phyloP scores from a whole-genome alignment of 805 yeast species.

The Yarrowia divulgata region DNA sequence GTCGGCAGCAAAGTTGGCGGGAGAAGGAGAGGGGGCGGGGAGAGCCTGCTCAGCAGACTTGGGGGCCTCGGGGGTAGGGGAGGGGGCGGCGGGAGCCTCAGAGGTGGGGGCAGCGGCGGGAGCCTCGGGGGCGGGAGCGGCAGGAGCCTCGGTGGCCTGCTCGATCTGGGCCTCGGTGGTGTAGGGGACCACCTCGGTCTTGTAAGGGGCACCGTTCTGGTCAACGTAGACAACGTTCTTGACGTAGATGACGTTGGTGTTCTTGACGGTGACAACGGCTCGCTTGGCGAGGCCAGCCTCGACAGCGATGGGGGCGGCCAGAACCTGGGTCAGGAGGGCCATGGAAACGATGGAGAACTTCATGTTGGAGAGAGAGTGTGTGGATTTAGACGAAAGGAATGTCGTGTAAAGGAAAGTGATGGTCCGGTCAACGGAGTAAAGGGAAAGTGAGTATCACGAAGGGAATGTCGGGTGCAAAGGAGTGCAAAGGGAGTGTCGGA shows the following conservation, averaged over 20 bases:
- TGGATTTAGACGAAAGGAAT: conserved; percentile 3
- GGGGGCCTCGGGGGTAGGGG: conserved; percentile 39
- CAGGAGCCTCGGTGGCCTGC: conserved; percentile 28
- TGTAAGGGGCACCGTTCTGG: conserved; percentile 44
- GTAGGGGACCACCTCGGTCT: conserved; percentile 43
- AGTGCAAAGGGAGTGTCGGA: conserved; percentile 27
- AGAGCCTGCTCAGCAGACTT: conserved; percentile 41
- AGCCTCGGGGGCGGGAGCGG: conserved; percentile 39
- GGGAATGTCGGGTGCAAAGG: conserved; percentile 31
- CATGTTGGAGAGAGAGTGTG: conserved; percentile 24
- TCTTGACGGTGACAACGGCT: conserved; percentile 39
- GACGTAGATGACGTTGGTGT: conserved; percentile 44
- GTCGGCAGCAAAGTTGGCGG: conserved; percentile 24
- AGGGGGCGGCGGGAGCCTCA: conserved; percentile 36
- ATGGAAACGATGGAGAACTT: conserved; percentile 37
- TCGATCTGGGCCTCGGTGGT: conserved; percentile 42
- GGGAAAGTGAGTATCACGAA: conserved; percentile 5
- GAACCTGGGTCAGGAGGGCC: conserved; percentile 26
- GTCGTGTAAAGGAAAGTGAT: conserved; percentile 31
- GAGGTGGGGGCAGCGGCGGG: conserved; percentile 41
- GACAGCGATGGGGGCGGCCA: conserved; percentile 38
- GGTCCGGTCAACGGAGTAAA: conserved; percentile 37
- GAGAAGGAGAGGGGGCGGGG: conserved; percentile 38
- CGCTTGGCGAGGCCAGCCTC: conserved; percentile 41
- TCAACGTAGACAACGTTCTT: conserved; percentile 46